Evolutionary conservation across 1,139 yeast genomes (phyloP).

Genomic region (Candida tropicalis): DNA sequence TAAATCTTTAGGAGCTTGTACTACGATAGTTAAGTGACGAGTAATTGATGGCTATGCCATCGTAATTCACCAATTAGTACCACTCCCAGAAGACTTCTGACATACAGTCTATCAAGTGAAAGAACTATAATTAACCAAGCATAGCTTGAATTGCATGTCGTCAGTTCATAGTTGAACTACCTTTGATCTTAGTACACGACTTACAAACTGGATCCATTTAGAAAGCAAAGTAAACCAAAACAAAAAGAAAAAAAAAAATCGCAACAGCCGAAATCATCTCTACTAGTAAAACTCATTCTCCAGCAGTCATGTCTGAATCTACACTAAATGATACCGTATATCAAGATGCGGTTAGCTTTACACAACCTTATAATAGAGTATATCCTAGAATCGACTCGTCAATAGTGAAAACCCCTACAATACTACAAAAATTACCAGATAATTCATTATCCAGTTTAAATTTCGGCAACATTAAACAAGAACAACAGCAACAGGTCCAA

Average conservation of each 20-base stretch:
- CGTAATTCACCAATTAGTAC: too few relatives aligned
- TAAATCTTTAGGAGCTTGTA: too few relatives aligned
- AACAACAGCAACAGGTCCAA: conserved; percentile 2
- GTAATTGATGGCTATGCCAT: too few relatives aligned
- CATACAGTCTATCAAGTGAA: too few relatives aligned
- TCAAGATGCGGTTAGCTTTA: conserved; percentile 15
- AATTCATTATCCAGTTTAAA: conserved; percentile 13
- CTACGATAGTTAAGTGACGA: too few relatives aligned
- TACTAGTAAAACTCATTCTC: not conserved
- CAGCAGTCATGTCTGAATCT: conserved; percentile 7
- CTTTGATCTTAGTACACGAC: too few relatives aligned
- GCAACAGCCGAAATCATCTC: not conserved
- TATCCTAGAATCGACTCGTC: conserved; percentile 9
- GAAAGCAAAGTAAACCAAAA: too few relatives aligned
- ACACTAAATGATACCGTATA: conserved; percentile 13
- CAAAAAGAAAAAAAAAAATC: not conserved
- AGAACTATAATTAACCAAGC: too few relatives aligned
- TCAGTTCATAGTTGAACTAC: too few relatives aligned
- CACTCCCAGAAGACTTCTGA: too few relatives aligned
- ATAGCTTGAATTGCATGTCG: too few relatives aligned
- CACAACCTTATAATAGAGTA: conserved; percentile 7
- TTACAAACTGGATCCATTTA: too few relatives aligned
- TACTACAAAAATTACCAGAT: conserved; percentile 15
- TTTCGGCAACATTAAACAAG: conserved; percentile 9
- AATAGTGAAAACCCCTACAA: not conserved